Evolutionary conservation across 1,284 basidiomycete genomes (phyloP), one percentile per base, ranked within the genome.

Genomic region (Cryptococcus maquisensis): DNA sequence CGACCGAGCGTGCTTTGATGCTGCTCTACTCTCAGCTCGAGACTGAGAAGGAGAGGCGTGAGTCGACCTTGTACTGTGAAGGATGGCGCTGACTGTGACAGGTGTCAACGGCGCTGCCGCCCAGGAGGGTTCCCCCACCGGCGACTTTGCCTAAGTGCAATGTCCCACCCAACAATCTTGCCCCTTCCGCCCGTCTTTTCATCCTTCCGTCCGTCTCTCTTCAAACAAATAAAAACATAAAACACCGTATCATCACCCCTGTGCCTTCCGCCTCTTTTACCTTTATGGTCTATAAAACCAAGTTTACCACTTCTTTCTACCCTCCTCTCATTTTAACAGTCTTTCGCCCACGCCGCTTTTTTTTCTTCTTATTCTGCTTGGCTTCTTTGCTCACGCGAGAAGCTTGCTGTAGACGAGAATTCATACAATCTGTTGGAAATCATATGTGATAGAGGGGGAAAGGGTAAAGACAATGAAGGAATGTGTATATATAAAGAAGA

Each of bases 11-110:
- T 79, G 95, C 95, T 2, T 80, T 98, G 52, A 98, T 95, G 82
- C 80, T 98, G 61, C 83, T 98, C 57, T 98, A 98, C 81, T 95
- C 96, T 71, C 92, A 95, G 75, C 81, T 96, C 65, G 93, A 96
- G 79, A 92, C 86, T 71, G 91, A 95, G 82, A 95, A 95, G 80
- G 90, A 93, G 78, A 82, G 90, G 74, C 82, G 91, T 68, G 87
- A 65, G 68, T 66, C 10, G 1, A 8, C 21, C 20, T 21, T 3
- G 28, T 40, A 16, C 16, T 41, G 16, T 18, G 39, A 4, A 24
- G 24, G 32, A 16, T n/a, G 4, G 20, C 21, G 42, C 47, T 53
- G 49, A 51, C 36, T 21, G 37, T 4, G n/a, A 16, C 49, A 68
- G 68, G 67, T 44, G 65, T 67, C 51, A 68, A 62, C 57, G 65